Percentiles rank a stretch among this genome's conserved stretches.
These are phyloP conservation scores for Sclerotinia trifoliorum DNA, from an alignment of 2,329 filamentous ascomycete genomes.

Conservation along the genomic window DNA sequence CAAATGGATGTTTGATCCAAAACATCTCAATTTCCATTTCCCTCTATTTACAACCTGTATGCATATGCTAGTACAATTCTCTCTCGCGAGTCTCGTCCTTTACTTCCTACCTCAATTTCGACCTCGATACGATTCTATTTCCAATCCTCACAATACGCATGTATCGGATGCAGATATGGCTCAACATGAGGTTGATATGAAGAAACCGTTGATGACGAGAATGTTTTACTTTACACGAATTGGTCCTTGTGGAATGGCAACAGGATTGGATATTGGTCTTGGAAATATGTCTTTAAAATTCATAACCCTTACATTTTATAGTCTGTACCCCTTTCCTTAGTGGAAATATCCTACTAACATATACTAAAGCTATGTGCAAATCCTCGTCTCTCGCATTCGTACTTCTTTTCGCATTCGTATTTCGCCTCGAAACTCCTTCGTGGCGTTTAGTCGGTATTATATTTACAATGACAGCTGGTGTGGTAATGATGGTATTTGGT, in stretches of 20 bases:
- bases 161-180: constrained; percentile 35
- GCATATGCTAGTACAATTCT: constrained; percentile 95
- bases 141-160: constrained; percentile 39
- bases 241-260: constrained; percentile 86
- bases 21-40: constrained; percentile 85
- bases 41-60: constrained; percentile 87
- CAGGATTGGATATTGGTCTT: constrained; percentile 90
- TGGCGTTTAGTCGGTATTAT: constrained; percentile 86
- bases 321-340: constrained; percentile 46
- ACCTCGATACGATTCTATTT: constrained; percentile 52
- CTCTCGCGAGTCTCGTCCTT: constrained; percentile 72
- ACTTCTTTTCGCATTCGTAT: constrained; percentile 89
- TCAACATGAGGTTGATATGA: constrained; percentile 36
- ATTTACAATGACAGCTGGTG: constrained; percentile 84
- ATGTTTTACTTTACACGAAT: constrained; percentile 91
- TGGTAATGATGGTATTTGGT: constrained; percentile 97
- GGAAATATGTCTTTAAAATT: constrained; percentile 96
- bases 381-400: constrained; percentile 95
- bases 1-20: constrained; percentile 97
- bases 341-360: constrained; percentile 24
- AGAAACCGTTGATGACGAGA: constrained; percentile 70
- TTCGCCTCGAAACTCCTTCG: constrained; percentile 85
- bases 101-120: constrained; percentile 80
- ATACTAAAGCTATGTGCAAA: constrained; percentile 82
- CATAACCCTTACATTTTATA: constrained; percentile 96